Evolutionary conservation across 495 filamentous ascomycete species (phyloP), one percentile per base, ranked within the genome.

Genomic region (Cenococcum geophilum): DNA sequence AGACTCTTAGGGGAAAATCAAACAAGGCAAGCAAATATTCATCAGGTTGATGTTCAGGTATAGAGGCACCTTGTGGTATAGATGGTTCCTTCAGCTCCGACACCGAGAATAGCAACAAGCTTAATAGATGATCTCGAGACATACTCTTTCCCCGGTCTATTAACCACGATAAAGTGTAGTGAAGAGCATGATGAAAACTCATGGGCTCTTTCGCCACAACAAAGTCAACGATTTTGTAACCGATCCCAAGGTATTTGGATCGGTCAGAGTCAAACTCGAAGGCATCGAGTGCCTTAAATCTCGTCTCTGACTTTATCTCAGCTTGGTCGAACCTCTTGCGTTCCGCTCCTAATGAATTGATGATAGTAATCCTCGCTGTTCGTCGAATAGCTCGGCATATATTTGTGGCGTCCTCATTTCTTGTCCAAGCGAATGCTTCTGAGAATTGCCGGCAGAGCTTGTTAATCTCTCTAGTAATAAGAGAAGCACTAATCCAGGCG

Each of bases 81-180:
- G 80, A 81, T 58, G 80, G 77, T 68, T 81, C 76, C 62, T 75
- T 71, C 1, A 90, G 77, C n/a, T 89, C 86, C 55, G 76, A 70
- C 0, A 75, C 69, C 4, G 78, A 79, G 71, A 88, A 88, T 43
- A 67, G 78, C 11, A 97, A 75, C 10, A 92, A 78, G 5, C 77
- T 76, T 40, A 77, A 80, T 58, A 97, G 76, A 54, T 87, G 74
- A 1, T 84, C 78, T 11, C 78, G 75, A 45, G 81, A 77, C 80
- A 97, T 86, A 52, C 80, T 77, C 68, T 91, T 92, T 36, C 85
- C 95, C 60, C 88, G 86, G 66, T 97, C 93, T 59, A 99, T 83
- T 36, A 99, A 77, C 93, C 93, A 99, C 1, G 95, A 97, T n/a
- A 97, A 76, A 0, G 89, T 95, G 71, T 97, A 97, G 71, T 99